Evolutionary conservation across 2,329 filamentous ascomycete species (phyloP), one percentile per base, ranked within the genome.

Genomic region (Aspergillus persii): DNA sequence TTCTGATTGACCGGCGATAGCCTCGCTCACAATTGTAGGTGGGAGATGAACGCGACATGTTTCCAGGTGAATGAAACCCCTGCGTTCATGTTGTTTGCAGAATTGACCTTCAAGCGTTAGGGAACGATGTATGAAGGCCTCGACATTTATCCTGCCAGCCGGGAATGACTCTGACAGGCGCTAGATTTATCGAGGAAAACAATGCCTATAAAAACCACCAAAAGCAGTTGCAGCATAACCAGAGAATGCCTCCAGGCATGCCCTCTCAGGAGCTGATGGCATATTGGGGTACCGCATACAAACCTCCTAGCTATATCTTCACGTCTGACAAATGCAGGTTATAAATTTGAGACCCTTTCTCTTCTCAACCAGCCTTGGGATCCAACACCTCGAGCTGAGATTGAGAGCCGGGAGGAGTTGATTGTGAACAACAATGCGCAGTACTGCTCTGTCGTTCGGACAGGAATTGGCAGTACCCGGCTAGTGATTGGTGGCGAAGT

Each of bases 1-100:
- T 29, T 15, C 27, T 6, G 27, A 23, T 39, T 33, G 30, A 36
- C 12, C 7, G 18, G 18, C 18, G 18, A 12, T 36, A 30, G 50
- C 8, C n/a, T 57, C n/a, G 49, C 39, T 44, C 7, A 18, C 41
- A 53, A 56, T 67, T 50, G 26, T 69, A 92, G 90, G 53, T 98
- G 96, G 69, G 90, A 96, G 74, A 96, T 99, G 92, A 96, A 97
- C 73, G 94, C 92, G 52, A 97, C 94, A 2, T 81, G 88, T 53
- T 95, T 92, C 71, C 89, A 98, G 81, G 93, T 95, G 77, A 74
- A 70, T 60, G 58, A 36, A 31, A 27, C 30, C 29, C 15, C 12
- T n/a, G 15, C 18, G n/a, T 4, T 3, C n/a, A 8, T 60, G 15
- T 30, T 39, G 26, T 30, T 15, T 55, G 53, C 46, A 53, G 54